Percentiles rank a stretch among this genome's conserved stretches.
These are phyloP conservation scores for Penicillium arizonense DNA, from an alignment of 495 filamentous ascomycete species.

Conservation along the genomic window DNA sequence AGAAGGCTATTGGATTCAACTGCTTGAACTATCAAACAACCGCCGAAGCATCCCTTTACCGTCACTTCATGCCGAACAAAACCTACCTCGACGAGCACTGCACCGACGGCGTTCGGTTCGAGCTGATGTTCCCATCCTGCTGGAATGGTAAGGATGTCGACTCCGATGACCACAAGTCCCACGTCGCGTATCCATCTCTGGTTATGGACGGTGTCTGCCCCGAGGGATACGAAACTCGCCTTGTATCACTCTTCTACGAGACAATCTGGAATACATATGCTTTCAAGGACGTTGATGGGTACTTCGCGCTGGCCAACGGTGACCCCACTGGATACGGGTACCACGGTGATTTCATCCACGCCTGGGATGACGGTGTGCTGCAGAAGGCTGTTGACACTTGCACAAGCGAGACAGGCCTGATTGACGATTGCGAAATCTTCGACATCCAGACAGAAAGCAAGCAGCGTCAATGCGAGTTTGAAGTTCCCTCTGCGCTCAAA, in stretches of 20 bases:
- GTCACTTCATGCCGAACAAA: slow-evolving; percentile 81
- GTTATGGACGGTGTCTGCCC: slow-evolving; percentile 81
- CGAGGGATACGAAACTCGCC: slow-evolving; percentile 61
- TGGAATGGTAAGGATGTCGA: slow-evolving; percentile 76
- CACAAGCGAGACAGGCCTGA: slow-evolving; percentile 51
- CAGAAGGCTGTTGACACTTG: slow-evolving; percentile 45
- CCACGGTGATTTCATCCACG: slow-evolving; percentile 83
- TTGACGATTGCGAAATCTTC: slow-evolving; percentile 61
- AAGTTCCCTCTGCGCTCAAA: slow-evolving; percentile 42
- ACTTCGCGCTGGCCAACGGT: slow-evolving; percentile 80
- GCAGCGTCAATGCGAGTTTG: slow-evolving; percentile 40
- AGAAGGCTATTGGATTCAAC: slow-evolving; percentile 89
- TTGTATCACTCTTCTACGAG: slow-evolving; percentile 80
- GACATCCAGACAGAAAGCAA: slow-evolving; percentile 46
- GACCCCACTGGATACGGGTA: slow-evolving; percentile 81
- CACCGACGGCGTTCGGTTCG: slow-evolving; percentile 70
- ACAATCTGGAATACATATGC: slow-evolving; percentile 78
- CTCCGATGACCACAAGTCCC: slow-evolving; percentile 60
- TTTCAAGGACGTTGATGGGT: slow-evolving; percentile 64
- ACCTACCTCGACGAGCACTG: slow-evolving; percentile 73
- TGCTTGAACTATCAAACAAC: slow-evolving; percentile 70
- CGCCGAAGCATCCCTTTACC: slow-evolving; percentile 69
- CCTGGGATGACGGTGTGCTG: slow-evolving; percentile 62
- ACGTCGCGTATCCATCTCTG: slow-evolving; percentile 73
- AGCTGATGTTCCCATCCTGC: slow-evolving; percentile 89